Evolutionary conservation across 2,329 filamentous ascomycete species (phyloP), one percentile per base, ranked within the genome.

Genomic region (Diaporthe helianthi): DNA sequence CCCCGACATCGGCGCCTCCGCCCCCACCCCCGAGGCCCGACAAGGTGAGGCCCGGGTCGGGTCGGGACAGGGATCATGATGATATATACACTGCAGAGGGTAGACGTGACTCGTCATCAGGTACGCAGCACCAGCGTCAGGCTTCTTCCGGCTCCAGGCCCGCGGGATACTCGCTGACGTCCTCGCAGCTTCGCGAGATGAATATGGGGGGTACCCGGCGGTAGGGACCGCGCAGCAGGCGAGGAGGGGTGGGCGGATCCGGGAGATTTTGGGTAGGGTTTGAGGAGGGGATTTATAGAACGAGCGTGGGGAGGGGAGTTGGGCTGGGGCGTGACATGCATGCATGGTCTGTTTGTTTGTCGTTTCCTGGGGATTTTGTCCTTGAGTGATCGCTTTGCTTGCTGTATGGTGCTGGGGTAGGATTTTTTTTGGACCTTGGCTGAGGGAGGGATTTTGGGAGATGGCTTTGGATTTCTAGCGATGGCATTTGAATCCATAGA

Each of bases 11-110:
- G 4, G 46, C 47, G 7, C 65, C 69, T 1, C 70, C 70, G 7
- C 77, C 77, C 1, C 77, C 78, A 7, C 78, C 78, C 1, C 77
- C 76, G 1, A 73, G 78, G 2, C 78, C 78, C 0, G 77, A 78
- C 46, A 79, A 79, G 74, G 73, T 79, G 29, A 73, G 76, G 41
- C 64, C 64, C 12, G 51, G 51, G 22, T 67, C 64, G 15, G 13
- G 41, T 1, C 55, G 53, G 36, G 38, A 73, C 0, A 44, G 41
- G 41, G 73, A 75, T n/a, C 74, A 76, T 2, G 66, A 65, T 22
- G 67, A 47, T 4, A 44, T 54, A 1, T 68, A 70, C 22, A 65
- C 64, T 15, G 55, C 51, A n/a, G 41, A 70, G 19, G 44, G 52
- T 6, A 53, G 46, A n/a, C 22, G 58, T 58, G 24, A 41, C 63